Evolutionary conservation across 345 rosid species (phyloP).

Genomic region (Salix viminalis): DNA sequence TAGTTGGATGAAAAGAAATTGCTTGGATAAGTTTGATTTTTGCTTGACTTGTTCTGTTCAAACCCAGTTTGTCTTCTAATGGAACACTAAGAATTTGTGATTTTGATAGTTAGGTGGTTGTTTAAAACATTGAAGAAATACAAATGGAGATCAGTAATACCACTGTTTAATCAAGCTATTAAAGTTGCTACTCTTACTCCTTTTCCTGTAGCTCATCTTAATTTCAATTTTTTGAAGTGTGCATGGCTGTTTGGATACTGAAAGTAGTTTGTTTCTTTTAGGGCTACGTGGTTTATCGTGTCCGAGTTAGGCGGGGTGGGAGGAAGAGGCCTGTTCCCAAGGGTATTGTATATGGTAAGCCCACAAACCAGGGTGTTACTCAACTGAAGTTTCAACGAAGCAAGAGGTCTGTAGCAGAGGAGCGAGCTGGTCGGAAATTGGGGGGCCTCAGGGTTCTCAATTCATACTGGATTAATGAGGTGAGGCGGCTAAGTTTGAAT

Average conservation of each 20-base stretch:
- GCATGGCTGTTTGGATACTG: not conserved
- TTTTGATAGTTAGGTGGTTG: not conserved
- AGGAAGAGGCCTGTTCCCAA: constrained; percentile 98
- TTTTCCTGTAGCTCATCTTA: not conserved
- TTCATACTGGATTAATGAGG: constrained; percentile 99
- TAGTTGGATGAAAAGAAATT: not conserved
- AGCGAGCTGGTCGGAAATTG: constrained; percentile 88
- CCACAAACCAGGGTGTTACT: constrained; percentile 91
- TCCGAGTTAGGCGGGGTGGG: constrained; percentile 91
- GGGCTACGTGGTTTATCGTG: constrained; percentile 87
- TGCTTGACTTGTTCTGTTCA: not conserved
- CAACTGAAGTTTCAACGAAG: constrained; percentile 96
- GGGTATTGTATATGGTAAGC: constrained; percentile 86
- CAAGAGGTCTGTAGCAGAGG: constrained; percentile 97
- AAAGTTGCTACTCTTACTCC: not conserved
- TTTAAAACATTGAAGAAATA: not conserved
- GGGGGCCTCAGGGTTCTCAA: constrained; percentile 90
- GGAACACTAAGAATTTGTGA: not conserved
- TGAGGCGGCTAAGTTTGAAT: constrained; percentile 8
- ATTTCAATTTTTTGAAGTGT: not conserved
- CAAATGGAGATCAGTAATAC: not conserved
- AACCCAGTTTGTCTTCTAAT: not conserved
- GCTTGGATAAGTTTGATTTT: not conserved
- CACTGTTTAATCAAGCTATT: not conserved
- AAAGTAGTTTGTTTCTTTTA: constrained; percentile 13